These are phyloP conservation scores for Coemansia sp. DNA, from an alignment of 192 early-diverging fungal genomes.

Conservation along the genomic window DNA sequence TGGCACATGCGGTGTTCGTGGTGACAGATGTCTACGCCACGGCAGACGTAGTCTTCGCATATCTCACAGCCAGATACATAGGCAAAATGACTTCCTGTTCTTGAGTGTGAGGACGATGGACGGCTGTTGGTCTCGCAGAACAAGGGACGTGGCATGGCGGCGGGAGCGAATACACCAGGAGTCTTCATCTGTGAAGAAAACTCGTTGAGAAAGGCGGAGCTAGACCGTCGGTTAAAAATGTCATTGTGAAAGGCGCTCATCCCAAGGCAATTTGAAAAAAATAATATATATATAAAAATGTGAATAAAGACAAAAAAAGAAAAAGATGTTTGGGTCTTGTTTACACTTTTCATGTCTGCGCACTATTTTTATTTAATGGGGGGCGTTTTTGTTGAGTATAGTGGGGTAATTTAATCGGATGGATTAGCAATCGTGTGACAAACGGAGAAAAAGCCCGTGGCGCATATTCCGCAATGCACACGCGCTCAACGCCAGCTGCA, in stretches of 20 bases:
- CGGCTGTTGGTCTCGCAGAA: constrained; percentile 19
- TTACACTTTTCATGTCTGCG: not conserved
- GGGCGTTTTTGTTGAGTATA: constrained; percentile 5
- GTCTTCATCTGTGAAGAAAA: constrained; percentile 27
- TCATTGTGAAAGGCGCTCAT: constrained; percentile 55
- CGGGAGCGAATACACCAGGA: constrained; percentile 38
- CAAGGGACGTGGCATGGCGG: constrained; percentile 45
- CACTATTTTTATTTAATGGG: not conserved
- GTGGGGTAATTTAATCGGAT: not conserved
- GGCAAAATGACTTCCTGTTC: constrained; percentile 24
- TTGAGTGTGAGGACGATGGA: constrained; percentile 12
- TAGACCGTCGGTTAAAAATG: constrained; percentile 31
- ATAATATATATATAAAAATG: constrained; percentile 7
- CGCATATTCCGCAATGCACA: not conserved
- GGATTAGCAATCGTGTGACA: not conserved
- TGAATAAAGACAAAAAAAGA: not conserved
- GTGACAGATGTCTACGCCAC: constrained; percentile 30
- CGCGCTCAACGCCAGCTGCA: not conserved
- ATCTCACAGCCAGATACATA: constrained; percentile 48
- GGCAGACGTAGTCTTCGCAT: constrained; percentile 43
- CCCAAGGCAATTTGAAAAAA: not conserved
- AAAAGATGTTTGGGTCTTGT: not conserved
- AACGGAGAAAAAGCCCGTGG: not conserved
- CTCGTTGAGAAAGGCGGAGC: constrained; percentile 4
- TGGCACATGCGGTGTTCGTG: constrained; percentile 45